Base-by-base conservation (phyloP, 1,139 yeast genomes). In the Spencermartinsiella ligniputridi region DNA sequence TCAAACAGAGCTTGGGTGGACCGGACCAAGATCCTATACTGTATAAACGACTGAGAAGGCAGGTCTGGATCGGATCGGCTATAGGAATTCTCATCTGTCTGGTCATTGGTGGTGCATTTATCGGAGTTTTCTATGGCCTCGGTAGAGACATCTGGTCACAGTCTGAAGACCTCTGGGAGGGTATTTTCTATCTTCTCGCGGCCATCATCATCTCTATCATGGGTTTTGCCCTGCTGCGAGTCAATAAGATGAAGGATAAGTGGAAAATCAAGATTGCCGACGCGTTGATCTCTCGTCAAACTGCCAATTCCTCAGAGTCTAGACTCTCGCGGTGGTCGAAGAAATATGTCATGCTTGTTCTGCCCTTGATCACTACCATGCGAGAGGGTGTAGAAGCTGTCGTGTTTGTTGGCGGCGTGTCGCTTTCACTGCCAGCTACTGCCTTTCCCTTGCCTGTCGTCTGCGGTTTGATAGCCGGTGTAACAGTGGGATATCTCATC, bases 151-250 rank as follows among this genome's bases (percentile, higher is more conserved):
- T 89, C 52, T 90, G 97, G 97, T 68, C 88, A 15, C 63, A 71
- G 37, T 80, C 95, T 41, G 97, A 90, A 64, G 96, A 90, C 62
- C 75, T 89, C 49, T 90, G 96, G 87, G 97, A 90, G 70, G 97
- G 96, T 62, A 75, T 83, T 30, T 80, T 90, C 60, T 83, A 89
- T 62, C 69, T 89, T 27, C 75, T 90, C 56, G 97, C 97, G 1
- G 77, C 94, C 0, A 71, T 85, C 19, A 77, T 90, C 63, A 90
- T 90, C 51, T 80, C 96, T 2, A 58, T 81, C 40, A 89, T 90
- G 97, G 97, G 97, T 42, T 70, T 90, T 55, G 94, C 95, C 60
- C 85, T 90, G 83, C 75, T 90, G 58, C 77, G 96, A 63, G 76
- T 90, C 62, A 88, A 90, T 66, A 90, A 89, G 70, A 76, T 90